These are phyloP conservation scores for Elaeagnus macrophylla DNA, from an alignment of 306 rosid species.

Conservation along the genomic window DNA sequence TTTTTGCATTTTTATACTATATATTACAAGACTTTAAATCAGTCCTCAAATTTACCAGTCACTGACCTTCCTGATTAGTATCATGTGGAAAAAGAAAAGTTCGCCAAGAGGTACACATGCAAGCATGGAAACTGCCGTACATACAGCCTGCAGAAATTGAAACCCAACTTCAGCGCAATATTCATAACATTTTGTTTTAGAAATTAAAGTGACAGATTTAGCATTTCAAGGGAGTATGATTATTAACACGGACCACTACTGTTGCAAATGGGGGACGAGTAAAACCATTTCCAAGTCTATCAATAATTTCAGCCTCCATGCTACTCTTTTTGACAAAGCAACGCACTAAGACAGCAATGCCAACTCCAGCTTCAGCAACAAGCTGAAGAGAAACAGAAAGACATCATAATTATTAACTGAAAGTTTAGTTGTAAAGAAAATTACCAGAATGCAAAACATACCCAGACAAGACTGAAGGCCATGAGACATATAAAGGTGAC, in stretches of 20 bases:
- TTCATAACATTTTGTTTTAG: constrained; percentile 13
- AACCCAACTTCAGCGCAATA: constrained; percentile 22
- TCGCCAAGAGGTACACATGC: constrained; percentile 91
- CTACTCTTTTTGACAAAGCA: constrained; percentile 78
- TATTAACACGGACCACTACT: constrained; percentile 61
- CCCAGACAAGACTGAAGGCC: constrained; percentile 90
- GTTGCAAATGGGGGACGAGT: constrained; percentile 91
- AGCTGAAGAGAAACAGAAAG: constrained; percentile 42
- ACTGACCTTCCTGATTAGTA: constrained; percentile 89
- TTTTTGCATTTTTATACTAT: constrained; percentile 1
- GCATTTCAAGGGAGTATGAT: constrained; percentile 4
- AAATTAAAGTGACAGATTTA: constrained; percentile 13
- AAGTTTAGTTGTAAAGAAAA: background rate
- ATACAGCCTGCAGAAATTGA: constrained; percentile 55
- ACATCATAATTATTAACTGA: constrained; percentile 12
- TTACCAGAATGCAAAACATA: constrained; percentile 34
- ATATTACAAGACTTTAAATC: constrained; percentile 16
- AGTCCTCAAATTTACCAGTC: constrained; percentile 24
- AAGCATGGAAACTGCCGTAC: constrained; percentile 83
- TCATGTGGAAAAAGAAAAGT: constrained; percentile 96
- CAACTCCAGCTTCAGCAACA: constrained; percentile 85
- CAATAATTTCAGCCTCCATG: constrained; percentile 84
- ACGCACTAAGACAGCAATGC: constrained; percentile 83
- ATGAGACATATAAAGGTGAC: constrained; percentile 77
- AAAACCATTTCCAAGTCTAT: constrained; percentile 94